Conservation (phyloP, 2,329 filamentous ascomycete species). For the Calonectria montana region DNA sequence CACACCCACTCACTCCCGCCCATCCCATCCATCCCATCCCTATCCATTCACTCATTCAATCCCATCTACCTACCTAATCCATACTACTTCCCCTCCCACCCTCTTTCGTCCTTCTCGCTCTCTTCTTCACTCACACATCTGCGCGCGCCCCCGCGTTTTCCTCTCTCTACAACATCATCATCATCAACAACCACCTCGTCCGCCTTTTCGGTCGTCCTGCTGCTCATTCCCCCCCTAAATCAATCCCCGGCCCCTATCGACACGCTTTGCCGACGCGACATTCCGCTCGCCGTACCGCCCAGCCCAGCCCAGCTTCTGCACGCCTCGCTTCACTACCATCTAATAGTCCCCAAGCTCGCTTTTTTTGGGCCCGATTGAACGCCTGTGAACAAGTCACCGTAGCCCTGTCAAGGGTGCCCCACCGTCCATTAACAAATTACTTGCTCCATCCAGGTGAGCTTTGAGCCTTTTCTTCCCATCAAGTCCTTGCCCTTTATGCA, state of each 20-base stretch:
- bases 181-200: background rate
- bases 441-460: conserved; percentile 41
- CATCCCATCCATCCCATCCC: conserved; percentile 14
- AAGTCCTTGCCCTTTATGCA: conserved; percentile 40
- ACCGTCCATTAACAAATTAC: conserved; percentile 40
- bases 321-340: conserved; percentile 26
- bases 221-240: background rate
- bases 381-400: conserved; percentile 38
- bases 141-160: conserved; percentile 12
- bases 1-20: conserved; percentile 7
- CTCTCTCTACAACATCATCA: background rate
- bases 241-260: background rate
- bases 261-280: conserved; percentile 29
- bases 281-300: conserved; percentile 26
- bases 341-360: conserved; percentile 30
- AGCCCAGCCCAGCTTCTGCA: conserved; percentile 35
- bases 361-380: conserved; percentile 36
- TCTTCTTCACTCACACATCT: conserved; percentile 18
- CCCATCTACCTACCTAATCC: conserved; percentile 12
- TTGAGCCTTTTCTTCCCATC: conserved; percentile 32
- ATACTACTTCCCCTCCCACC: conserved; percentile 22
- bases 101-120: conserved; percentile 29
- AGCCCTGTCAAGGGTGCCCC: conserved; percentile 42
- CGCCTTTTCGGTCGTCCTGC: background rate
- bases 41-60: conserved; percentile 8